Conservation (phyloP, 2,329 filamentous ascomycete species). For the Tolypocladium capitatum region DNA sequence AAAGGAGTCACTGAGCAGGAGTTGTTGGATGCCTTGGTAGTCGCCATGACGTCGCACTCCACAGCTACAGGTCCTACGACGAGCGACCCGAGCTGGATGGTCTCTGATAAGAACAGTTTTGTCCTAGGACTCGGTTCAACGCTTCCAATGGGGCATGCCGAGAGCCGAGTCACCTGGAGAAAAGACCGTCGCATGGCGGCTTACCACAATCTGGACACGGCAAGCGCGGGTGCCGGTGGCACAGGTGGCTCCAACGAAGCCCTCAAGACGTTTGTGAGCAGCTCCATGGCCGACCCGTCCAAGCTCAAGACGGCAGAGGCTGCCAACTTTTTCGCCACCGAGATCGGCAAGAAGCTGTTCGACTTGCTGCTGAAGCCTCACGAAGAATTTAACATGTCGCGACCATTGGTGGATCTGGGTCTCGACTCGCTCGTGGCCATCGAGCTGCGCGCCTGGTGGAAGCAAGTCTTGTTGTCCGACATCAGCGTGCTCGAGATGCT, state of each 20-base stretch:
- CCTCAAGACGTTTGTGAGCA: no score
- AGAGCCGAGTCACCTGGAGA: not conserved
- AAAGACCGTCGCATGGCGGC: not conserved
- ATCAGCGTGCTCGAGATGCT: constrained; percentile 9
- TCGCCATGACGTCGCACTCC: not conserved
- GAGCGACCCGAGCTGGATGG: no score
- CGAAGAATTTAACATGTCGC: not conserved
- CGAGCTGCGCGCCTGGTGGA: constrained; percentile 11
- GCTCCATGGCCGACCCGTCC: no score
- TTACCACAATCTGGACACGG: not conserved
- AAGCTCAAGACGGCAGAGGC: not conserved
- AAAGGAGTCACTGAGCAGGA: not conserved
- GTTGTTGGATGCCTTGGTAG: not conserved
- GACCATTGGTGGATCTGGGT: constrained; percentile 6
- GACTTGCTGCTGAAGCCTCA: constrained; percentile 6
- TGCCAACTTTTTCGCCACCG: constrained; percentile 1
- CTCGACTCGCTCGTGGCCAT: constrained; percentile 11
- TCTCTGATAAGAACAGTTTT: not conserved
- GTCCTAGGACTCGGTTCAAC: not conserved
- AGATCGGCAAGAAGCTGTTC: constrained; percentile 7
- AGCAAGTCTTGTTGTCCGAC: constrained; percentile 7
- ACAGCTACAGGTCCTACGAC: no score
- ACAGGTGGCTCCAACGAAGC: not conserved
- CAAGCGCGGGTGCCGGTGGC: not conserved
- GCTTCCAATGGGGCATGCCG: not conserved